phyloP scores from a whole-genome alignment of 768 basidiomycete genomes.

The Leccinellum rugosiceps region DNA sequence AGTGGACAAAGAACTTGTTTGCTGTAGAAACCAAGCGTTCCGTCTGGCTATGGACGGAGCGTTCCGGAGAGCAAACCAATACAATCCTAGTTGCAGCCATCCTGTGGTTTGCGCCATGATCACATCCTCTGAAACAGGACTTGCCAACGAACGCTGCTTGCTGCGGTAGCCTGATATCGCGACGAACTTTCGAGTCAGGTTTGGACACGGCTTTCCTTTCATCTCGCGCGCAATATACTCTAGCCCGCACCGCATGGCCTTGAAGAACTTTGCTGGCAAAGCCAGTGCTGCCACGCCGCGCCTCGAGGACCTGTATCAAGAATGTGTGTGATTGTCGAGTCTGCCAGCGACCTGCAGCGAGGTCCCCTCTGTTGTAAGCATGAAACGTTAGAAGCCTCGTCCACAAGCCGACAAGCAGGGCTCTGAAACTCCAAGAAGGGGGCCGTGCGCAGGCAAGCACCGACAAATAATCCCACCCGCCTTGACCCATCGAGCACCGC shows the following conservation, averaged over 20 bases:
- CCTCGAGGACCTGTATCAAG: neutral
- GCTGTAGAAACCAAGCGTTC: neutral
- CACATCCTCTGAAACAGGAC: neutral
- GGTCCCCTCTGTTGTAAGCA: neutral
- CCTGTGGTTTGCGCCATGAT: slow-evolving; percentile 15
- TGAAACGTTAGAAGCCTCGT: neutral
- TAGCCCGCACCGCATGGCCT: neutral
- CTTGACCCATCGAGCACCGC: slow-evolving; percentile 1
- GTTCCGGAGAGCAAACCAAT: slow-evolving; percentile 1
- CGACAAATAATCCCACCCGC: slow-evolving; percentile 8
- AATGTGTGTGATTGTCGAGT: neutral
- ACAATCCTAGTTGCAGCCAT: slow-evolving; percentile 8
- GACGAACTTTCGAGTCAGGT: neutral
- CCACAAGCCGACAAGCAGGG: neutral
- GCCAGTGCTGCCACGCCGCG: neutral
- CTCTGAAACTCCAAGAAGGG: neutral
- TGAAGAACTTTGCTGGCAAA: slow-evolving; percentile 1
- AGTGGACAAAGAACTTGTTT: slow-evolving; percentile 9
- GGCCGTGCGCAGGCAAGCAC: neutral
- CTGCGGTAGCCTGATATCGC: neutral
- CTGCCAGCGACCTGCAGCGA: neutral
- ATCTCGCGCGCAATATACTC: neutral
- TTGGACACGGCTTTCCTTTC: slow-evolving; percentile 6
- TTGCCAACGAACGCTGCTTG: neutral
- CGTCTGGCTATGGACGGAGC: neutral